phyloP scores from a whole-genome alignment of 1,284 basidiomycete species.

The Cryptococcus jaspeensis region DNA sequence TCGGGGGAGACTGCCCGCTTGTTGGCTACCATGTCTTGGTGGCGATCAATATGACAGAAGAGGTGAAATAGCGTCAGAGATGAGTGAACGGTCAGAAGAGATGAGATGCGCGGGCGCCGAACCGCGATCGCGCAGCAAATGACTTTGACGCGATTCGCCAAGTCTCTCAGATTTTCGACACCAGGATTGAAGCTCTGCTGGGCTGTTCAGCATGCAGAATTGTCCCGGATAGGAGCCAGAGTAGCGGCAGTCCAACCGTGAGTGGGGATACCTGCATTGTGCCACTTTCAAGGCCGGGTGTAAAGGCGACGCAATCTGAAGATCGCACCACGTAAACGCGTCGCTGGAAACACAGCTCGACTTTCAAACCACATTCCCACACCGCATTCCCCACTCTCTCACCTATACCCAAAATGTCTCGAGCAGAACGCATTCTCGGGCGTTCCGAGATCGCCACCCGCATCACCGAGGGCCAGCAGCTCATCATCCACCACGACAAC shows the following conservation, averaged over 20 bases:
- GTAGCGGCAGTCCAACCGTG: no score
- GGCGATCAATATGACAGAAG: neutral
- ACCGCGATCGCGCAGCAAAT: no score
- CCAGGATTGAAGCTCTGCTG: no score
- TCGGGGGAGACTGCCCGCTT: neutral
- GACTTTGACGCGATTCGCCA: neutral
- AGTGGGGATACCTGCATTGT: no score
- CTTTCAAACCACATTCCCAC: neutral
- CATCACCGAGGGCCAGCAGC: slow-evolving; percentile 72
- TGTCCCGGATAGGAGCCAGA: no score
- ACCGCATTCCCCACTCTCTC: neutral
- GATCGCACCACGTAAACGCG: neutral
- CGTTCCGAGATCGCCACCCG: slow-evolving; percentile 38
- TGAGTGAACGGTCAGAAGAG: neutral
- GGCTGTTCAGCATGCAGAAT: no score
- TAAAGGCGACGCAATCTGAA: neutral
- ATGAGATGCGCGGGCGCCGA: no score
- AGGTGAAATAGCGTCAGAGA: neutral
- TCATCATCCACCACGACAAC: slow-evolving; percentile 74
- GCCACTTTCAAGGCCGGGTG: no score
- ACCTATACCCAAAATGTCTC: neutral
- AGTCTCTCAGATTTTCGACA: neutral
- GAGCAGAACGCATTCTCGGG: slow-evolving; percentile 10
- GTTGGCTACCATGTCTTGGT: neutral
- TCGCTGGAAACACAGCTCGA: no score